Conservation (phyloP, 495 filamentous ascomycete species). For the Acidomyces sp. region DNA sequence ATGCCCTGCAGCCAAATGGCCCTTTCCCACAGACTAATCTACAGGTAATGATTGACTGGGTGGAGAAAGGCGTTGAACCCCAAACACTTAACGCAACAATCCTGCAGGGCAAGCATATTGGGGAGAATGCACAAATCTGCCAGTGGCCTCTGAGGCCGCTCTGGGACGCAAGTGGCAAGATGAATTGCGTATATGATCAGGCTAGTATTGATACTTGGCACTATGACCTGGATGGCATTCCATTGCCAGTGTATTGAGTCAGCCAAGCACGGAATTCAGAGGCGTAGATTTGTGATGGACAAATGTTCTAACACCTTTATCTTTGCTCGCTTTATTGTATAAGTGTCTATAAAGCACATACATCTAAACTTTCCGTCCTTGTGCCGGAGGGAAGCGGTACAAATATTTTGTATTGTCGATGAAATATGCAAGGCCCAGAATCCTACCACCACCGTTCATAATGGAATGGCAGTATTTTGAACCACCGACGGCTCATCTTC, state of each 20-base stretch:
- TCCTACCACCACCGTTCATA: too few species aligned
- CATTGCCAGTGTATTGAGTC: not conserved
- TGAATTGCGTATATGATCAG: slow-evolving; percentile 36
- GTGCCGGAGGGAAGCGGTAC: too few species aligned
- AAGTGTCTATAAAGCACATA: too few species aligned
- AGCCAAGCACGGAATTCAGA: too few species aligned
- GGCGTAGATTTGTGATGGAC: too few species aligned
- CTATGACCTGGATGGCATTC: not conserved
- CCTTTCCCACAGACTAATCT: slow-evolving; percentile 36
- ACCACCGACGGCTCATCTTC: too few species aligned
- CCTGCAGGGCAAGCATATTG: slow-evolving; percentile 23
- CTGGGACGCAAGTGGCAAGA: slow-evolving; percentile 25
- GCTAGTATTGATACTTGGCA: slow-evolving; percentile 7
- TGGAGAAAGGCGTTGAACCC: slow-evolving; percentile 35
- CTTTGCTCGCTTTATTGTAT: too few species aligned
- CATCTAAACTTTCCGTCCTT: too few species aligned
- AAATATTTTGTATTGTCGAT: too few species aligned
- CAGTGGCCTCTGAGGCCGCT: slow-evolving; percentile 36
- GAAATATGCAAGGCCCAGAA: too few species aligned
- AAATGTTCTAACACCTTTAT: too few species aligned
- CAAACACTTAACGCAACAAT: slow-evolving; percentile 32
- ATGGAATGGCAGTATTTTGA: too few species aligned
- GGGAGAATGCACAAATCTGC: slow-evolving; percentile 35
- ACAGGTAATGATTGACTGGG: slow-evolving; percentile 38
- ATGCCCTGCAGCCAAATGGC: slow-evolving; percentile 31